Percentiles rank a stretch among this genome's conserved stretches.
Conservation (phyloP, 495 filamentous ascomycete species). For the Chaetomium cochliodes region DNA sequence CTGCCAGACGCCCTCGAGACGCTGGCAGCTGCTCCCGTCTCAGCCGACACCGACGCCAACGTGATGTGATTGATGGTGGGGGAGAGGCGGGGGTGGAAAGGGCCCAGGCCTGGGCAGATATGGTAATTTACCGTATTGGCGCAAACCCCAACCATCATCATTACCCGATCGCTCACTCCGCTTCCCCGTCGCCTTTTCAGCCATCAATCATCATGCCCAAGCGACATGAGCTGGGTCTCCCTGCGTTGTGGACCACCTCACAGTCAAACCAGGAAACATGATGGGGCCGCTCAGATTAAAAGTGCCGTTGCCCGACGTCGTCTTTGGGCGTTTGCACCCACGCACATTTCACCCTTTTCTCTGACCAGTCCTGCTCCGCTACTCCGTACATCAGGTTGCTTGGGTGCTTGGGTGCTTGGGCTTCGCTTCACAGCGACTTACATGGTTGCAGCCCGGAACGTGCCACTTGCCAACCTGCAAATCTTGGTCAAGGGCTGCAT, state of each 20-base stretch:
- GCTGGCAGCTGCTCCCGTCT: neutral
- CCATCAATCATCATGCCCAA: neutral
- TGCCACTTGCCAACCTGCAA: conserved; percentile 12
- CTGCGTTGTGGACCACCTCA: neutral
- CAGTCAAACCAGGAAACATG: neutral
- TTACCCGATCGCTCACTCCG: neutral
- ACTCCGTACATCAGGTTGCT: neutral
- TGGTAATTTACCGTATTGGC: conserved; percentile 8
- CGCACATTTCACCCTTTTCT: neutral
- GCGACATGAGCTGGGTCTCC: conserved; percentile 7
- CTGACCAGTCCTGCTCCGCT: neutral
- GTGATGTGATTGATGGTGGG: neutral
- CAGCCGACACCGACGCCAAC: neutral
- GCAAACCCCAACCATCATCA: neutral
- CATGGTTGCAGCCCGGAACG: conserved; percentile 1
- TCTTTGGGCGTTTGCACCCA: conserved; percentile 7
- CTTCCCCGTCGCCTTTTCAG: neutral
- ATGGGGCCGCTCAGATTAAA: neutral
- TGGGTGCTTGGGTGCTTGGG: no score
- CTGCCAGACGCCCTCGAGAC: no score
- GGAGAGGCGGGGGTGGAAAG: neutral
- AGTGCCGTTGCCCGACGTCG: conserved; percentile 5
- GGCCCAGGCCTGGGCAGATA: neutral
- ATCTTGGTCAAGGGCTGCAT: conserved; percentile 10
- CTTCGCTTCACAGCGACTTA: conserved; percentile 6